A percentile compares a stretch with the other conserved stretches of the same genome.
Evolutionary conservation across 768 basidiomycete species (phyloP).

Genomic region (Mrakia blollopis): DNA sequence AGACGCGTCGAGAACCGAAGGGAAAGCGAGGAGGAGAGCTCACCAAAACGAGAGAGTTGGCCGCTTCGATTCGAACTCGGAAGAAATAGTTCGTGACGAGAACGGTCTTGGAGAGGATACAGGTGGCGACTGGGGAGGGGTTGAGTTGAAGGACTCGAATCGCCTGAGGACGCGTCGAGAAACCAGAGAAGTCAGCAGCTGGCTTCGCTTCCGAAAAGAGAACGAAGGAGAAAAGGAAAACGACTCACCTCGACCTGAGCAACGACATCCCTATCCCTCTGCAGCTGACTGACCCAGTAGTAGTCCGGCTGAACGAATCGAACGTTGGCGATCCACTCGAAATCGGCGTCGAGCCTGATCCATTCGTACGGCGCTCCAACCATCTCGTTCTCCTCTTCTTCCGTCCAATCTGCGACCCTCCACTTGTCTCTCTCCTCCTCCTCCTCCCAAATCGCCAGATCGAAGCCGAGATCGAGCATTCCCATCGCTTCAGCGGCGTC

Average conservation of each 20-base stretch:
- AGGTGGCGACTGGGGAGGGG: slow-evolving; percentile 47
- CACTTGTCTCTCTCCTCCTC: slow-evolving; percentile 48
- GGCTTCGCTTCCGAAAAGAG: too few species aligned
- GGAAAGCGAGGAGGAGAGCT: slow-evolving; percentile 39
- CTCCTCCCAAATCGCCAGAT: slow-evolving; percentile 37
- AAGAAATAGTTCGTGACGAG: slow-evolving; percentile 94
- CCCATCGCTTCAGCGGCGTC: slow-evolving; percentile 92
- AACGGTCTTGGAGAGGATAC: slow-evolving; percentile 83
- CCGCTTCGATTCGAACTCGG: slow-evolving; percentile 92
- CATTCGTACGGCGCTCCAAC: slow-evolving; percentile 96
- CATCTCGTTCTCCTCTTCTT: slow-evolving; percentile 90
- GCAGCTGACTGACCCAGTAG: slow-evolving; percentile 96
- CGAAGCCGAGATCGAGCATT: slow-evolving; percentile 49
- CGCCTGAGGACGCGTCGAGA: slow-evolving; percentile 57
- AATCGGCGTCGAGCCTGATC: slow-evolving; percentile 98
- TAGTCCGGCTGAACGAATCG: slow-evolving; percentile 94
- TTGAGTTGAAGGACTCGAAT: slow-evolving; percentile 65
- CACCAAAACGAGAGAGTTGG: slow-evolving; percentile 73
- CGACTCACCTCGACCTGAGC: slow-evolving; percentile 88
- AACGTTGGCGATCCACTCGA: slow-evolving; percentile 94
- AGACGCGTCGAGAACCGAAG: neutral
- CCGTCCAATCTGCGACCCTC: slow-evolving; percentile 97
- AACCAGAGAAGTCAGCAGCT: slow-evolving; percentile 20
- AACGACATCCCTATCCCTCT: slow-evolving; percentile 91
- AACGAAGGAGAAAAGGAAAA: neutral